A percentile compares a stretch with the other conserved stretches of the same genome.
Evolutionary conservation across 306 rosid genomes (phyloP).

Genomic region (Casuarina glauca): DNA sequence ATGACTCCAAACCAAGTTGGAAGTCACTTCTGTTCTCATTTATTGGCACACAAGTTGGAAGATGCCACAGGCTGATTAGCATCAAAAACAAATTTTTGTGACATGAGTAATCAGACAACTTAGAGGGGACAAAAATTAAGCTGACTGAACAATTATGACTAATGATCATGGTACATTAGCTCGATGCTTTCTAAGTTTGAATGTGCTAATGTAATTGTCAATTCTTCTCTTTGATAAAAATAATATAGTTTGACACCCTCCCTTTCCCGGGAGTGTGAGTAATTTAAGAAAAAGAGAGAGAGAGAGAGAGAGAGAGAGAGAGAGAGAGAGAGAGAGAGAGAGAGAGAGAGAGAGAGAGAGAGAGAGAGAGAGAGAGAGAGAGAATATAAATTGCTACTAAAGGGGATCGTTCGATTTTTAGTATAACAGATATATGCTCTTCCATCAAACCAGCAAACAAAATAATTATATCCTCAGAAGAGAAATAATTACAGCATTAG

Average conservation of each 20-base stretch:
- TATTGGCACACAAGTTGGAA: not conserved
- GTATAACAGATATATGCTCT: not conserved
- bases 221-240: no score
- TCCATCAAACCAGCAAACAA: not conserved
- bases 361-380: no score
- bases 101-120: not conserved
- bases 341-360: no score
- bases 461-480: not conserved
- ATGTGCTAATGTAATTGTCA: not conserved
- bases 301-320: no score
- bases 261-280: no score
- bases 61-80: not conserved
- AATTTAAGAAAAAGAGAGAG: no score
- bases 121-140: not conserved
- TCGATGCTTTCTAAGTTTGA: not conserved
- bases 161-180: not conserved
- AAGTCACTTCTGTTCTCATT: not conserved
- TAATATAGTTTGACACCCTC: no score
- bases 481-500: conserved; percentile 22
- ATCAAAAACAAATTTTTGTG: not conserved
- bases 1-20: not conserved
- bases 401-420: conserved; percentile 1
- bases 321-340: no score
- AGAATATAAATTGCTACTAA: not conserved
- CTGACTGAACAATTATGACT: not conserved